Evolutionary conservation across 2,329 filamentous ascomycete genomes (phyloP).

Genomic region (Verticillium klebahnii): DNA sequence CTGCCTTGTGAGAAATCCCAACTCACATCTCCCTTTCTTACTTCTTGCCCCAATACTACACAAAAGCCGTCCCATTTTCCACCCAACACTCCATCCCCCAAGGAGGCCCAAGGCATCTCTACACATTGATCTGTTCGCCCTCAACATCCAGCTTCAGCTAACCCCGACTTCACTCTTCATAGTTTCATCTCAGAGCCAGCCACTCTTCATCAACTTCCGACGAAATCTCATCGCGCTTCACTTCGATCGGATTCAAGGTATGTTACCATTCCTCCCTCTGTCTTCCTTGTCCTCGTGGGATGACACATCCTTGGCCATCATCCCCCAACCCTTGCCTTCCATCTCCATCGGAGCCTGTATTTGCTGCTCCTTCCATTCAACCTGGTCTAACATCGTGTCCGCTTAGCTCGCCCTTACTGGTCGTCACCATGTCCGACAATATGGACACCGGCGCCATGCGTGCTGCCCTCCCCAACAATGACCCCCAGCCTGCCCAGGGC

Average conservation of each 20-base stretch:
- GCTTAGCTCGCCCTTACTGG: not conserved
- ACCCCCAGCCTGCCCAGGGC: not conserved
- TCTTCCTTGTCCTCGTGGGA: too few species aligned
- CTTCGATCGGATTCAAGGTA: not conserved
- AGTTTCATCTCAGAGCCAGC: not conserved
- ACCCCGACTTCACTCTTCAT: not conserved
- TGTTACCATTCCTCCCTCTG: not conserved
- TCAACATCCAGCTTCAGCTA: not conserved
- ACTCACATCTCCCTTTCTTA: too few species aligned
- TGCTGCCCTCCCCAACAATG: constrained; percentile 14
- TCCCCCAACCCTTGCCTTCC: not conserved
- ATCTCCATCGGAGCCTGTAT: not conserved
- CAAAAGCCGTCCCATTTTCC: too few species aligned
- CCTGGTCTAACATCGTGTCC: not conserved
- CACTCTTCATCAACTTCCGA: not conserved
- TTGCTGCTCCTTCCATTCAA: not conserved
- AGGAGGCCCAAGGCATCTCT: not conserved
- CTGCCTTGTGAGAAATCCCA: too few species aligned
- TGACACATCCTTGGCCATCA: not conserved
- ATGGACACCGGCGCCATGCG: not conserved
- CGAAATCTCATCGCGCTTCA: not conserved
- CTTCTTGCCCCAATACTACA: too few species aligned
- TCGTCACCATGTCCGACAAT: constrained; percentile 13
- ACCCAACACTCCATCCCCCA: not conserved
- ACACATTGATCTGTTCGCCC: not conserved